These are phyloP conservation scores for Colletotrichum tabaci DNA, from an alignment of 2,329 filamentous ascomycete genomes.

Conservation along the genomic window DNA sequence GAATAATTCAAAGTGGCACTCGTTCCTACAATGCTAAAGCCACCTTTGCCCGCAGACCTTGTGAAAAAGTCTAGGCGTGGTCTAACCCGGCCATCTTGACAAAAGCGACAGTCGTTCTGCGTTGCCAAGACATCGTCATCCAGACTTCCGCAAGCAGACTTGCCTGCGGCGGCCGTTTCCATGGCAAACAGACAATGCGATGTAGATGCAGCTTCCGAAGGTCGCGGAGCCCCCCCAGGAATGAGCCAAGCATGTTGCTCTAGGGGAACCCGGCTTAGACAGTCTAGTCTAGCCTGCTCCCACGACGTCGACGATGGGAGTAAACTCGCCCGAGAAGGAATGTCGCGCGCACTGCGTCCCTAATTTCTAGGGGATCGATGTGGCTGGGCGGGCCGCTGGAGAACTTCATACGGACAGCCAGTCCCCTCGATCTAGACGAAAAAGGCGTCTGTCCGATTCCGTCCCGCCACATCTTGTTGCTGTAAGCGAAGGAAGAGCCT, in stretches of 20 bases:
- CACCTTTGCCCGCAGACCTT: background rate
- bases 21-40: background rate
- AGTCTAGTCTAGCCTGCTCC: too few relatives aligned
- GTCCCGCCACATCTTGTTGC: background rate
- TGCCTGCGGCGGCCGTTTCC: background rate
- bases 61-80: background rate
- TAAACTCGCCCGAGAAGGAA: too few relatives aligned
- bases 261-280: background rate
- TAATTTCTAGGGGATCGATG: background rate
- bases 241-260: background rate
- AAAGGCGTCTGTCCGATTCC: background rate
- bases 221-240: background rate
- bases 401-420: background rate
- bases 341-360: background rate
- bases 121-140: conserved; percentile 1
- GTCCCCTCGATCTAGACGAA: background rate
- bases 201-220: background rate
- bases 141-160: conserved; percentile 17
- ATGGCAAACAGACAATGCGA: background rate
- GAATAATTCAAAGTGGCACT: background rate
- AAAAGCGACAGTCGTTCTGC: background rate
- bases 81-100: background rate
- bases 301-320: background rate
- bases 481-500: background rate
- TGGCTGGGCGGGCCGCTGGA: background rate